phyloP scores from a whole-genome alignment of 257 asterid genomes.

The Eucommia ulmoides region DNA sequence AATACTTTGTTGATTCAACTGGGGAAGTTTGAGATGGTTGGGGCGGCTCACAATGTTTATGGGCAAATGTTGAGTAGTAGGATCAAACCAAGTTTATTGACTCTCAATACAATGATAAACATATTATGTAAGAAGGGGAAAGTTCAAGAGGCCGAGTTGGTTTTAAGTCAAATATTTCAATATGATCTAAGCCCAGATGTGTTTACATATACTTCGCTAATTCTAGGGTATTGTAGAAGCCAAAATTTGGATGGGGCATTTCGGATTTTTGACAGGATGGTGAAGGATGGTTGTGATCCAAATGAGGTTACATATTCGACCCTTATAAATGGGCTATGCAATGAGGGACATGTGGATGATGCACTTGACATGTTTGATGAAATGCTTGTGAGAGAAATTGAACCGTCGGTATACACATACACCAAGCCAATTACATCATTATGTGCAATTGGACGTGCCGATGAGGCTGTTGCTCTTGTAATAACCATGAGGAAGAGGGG shows the following conservation, averaged over 20 bases:
- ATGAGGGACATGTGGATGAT: constrained; percentile 49
- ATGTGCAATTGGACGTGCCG: constrained; percentile 43
- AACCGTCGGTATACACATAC: constrained; percentile 59
- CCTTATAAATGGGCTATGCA: constrained; percentile 73
- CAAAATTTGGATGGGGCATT: constrained; percentile 51
- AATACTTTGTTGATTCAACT: constrained; percentile 81
- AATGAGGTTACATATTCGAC: constrained; percentile 61
- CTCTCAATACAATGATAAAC: constrained; percentile 77
- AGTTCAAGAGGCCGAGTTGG: constrained; percentile 56
- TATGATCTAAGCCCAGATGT: constrained; percentile 61
- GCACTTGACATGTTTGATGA: constrained; percentile 59
- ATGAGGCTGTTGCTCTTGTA: constrained; percentile 63
- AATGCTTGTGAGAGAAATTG: constrained; percentile 54
- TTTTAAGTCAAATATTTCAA: constrained; percentile 45
- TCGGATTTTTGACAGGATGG: constrained; percentile 58
- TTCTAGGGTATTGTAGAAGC: constrained; percentile 82
- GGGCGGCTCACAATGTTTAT: constrained; percentile 42
- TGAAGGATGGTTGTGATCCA: constrained; percentile 53
- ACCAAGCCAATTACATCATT: constrained; percentile 59
- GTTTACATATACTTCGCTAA: constrained; percentile 66
- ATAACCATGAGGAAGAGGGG: constrained; percentile 53
- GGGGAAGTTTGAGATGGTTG: constrained; percentile 60
- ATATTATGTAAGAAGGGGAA: constrained; percentile 70
- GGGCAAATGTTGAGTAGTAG: constrained; percentile 39
- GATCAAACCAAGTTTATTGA: constrained; percentile 49